Percentiles rank a stretch among this genome's conserved stretches.
Evolutionary conservation across 2,329 filamentous ascomycete species (phyloP).

Genomic region (Colletotrichum chlorophyti): DNA sequence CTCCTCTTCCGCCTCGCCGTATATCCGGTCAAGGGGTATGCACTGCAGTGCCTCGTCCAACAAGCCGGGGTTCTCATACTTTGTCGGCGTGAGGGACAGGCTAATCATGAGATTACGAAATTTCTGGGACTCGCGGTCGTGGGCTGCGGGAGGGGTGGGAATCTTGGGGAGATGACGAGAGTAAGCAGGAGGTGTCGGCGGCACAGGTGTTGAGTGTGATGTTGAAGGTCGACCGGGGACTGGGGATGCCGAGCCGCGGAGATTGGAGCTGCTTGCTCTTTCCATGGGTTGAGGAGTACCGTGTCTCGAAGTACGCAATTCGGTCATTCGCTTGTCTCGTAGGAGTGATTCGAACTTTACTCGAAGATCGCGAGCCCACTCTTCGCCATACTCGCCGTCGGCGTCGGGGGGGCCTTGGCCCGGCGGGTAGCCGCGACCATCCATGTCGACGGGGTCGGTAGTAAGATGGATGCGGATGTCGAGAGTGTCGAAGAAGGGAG

Average conservation of each 20-base stretch:
- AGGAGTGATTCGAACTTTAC: constrained; percentile 87
- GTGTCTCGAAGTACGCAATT: constrained; percentile 66
- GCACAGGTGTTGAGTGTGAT: constrained; percentile 41
- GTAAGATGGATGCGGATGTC: constrained; percentile 2
- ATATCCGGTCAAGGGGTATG: constrained; percentile 89
- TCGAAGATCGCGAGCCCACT: constrained; percentile 80
- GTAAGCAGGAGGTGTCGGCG: constrained; percentile 53
- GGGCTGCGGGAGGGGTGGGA: constrained; percentile 73
- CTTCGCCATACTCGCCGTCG: constrained; percentile 65
- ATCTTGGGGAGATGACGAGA: constrained; percentile 60
- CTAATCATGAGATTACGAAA: constrained; percentile 85
- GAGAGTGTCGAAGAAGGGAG: constrained; percentile 17
- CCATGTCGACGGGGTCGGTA: constrained; percentile 39
- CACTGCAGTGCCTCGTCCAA: constrained; percentile 88
- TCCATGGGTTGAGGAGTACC: constrained; percentile 61
- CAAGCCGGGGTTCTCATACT: constrained; percentile 95
- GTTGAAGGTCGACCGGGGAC: constrained; percentile 53
- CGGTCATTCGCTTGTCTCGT: constrained; percentile 85
- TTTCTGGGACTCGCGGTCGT: constrained; percentile 72
- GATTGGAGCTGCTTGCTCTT: constrained; percentile 56
- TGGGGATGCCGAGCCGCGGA: constrained; percentile 47
- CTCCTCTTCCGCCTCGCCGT: constrained; percentile 93
- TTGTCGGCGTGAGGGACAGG: constrained; percentile 85
- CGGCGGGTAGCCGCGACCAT: constrained; percentile 44
- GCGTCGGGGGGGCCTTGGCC: constrained; percentile 36